These are phyloP conservation scores for Obelidium mucronatum DNA, from an alignment of 192 early-diverging fungal species.

Conservation along the genomic window DNA sequence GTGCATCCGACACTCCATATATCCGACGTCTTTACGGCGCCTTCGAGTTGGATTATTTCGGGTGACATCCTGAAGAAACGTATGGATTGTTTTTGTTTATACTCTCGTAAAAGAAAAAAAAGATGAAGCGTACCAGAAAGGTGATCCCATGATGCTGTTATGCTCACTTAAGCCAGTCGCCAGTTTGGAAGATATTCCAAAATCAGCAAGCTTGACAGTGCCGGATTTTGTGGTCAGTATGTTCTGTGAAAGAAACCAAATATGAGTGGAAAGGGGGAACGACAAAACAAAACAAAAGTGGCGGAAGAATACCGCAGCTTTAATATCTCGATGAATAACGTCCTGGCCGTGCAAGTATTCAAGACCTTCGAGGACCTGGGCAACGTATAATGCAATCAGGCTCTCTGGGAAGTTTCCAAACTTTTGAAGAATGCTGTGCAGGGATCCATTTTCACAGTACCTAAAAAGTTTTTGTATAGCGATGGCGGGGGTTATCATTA, in stretches of 20 bases:
- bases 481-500: constrained; percentile 8
- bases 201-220: constrained; percentile 94
- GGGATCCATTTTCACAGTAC: constrained; percentile 87
- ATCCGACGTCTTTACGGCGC: constrained; percentile 87
- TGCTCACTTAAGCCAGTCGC: constrained; percentile 41
- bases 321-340: constrained; percentile 92
- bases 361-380: constrained; percentile 90
- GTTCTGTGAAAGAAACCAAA: constrained; percentile 72
- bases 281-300: neutral
- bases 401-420: constrained; percentile 94
- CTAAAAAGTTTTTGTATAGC: constrained; percentile 9
- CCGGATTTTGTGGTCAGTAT: constrained; percentile 96
- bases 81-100: constrained; percentile 1
- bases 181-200: constrained; percentile 93
- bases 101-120: neutral
- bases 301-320: constrained; percentile 83
- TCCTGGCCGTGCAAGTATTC: constrained; percentile 88
- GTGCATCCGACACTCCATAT: constrained; percentile 97
- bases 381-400: constrained; percentile 82
- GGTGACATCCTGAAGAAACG: constrained; percentile 50
- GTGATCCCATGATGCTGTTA: constrained; percentile 47
- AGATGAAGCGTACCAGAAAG: constrained; percentile 51
- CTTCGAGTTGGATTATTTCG: constrained; percentile 83
- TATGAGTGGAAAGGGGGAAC: too few relatives aligned
- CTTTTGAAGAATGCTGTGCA: constrained; percentile 80